A percentile compares a stretch with the other conserved stretches of the same genome.
These are phyloP conservation scores for Populus euphratica DNA, from an alignment of 345 rosid species.

Conservation along the genomic window DNA sequence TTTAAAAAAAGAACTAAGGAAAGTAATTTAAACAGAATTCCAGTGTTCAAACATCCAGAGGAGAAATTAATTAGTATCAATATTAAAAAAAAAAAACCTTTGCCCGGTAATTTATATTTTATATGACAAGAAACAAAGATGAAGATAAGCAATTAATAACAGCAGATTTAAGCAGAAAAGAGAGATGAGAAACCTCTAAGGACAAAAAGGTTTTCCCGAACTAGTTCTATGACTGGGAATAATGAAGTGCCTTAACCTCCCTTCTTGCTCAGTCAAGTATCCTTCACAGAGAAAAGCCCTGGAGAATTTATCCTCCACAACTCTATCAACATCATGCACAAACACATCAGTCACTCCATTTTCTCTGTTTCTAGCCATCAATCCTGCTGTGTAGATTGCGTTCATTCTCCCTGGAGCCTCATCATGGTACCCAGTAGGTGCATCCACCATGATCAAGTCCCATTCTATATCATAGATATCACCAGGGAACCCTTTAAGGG, in stretches of 20 bases:
- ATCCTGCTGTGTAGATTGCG: constrained; percentile 78
- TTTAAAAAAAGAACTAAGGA: too few species aligned
- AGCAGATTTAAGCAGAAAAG: background rate
- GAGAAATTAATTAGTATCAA: background rate
- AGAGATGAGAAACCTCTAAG: constrained; percentile 9
- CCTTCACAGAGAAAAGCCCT: constrained; percentile 62
- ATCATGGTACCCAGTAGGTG: constrained; percentile 80
- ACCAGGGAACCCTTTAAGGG: constrained; percentile 59
- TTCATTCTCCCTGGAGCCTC: constrained; percentile 88
- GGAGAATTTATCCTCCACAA: constrained; percentile 77
- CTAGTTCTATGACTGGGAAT: constrained; percentile 67
- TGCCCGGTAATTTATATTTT: background rate
- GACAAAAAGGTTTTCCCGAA: constrained; percentile 49
- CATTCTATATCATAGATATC: constrained; percentile 65
- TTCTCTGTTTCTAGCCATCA: constrained; percentile 67
- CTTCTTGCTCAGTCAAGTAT: constrained; percentile 64
- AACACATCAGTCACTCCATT: constrained; percentile 71
- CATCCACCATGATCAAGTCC: constrained; percentile 96
- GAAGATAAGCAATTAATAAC: background rate
- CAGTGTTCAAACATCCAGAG: too few species aligned
- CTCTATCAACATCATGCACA: constrained; percentile 81
- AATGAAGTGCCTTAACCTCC: constrained; percentile 66
- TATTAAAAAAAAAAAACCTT: background rate
- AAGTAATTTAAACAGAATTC: too few species aligned
- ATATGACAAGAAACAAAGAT: background rate